Percentiles rank a stretch among this genome's conserved stretches.
Conservation (phyloP, 345 rosid genomes). For the Leavenworthia alabamica region DNA sequence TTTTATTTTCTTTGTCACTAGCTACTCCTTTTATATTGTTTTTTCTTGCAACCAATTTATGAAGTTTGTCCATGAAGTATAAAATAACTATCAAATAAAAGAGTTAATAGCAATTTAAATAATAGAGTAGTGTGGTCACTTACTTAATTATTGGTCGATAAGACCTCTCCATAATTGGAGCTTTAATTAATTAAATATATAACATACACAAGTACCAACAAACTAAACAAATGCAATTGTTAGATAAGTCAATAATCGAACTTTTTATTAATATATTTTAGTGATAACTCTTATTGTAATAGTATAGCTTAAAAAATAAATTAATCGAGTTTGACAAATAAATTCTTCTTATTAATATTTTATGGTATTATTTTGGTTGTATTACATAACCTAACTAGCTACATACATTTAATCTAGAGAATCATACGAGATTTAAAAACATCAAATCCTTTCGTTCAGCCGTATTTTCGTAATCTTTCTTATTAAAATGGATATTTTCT, state of each 20-base stretch:
- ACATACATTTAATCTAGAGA: not conserved
- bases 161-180: conserved; percentile 27
- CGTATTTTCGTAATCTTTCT: conserved; percentile 6
- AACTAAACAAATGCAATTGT: not conserved
- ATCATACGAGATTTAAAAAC: not conserved
- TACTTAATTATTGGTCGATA: conserved; percentile 14
- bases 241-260: conserved; percentile 4
- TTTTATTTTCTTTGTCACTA: not conserved
- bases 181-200: not conserved
- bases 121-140: conserved; percentile 17
- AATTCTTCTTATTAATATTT: not conserved
- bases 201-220: conserved; percentile 8
- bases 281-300: not conserved
- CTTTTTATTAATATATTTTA: not conserved
- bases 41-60: not conserved
- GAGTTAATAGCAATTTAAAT: not conserved
- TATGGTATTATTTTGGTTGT: not conserved
- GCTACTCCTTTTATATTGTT: not conserved
- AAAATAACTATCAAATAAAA: not conserved
- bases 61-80: not conserved
- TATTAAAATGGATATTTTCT: not conserved
- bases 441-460: conserved; percentile 4
- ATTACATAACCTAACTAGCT: not conserved
- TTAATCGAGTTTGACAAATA: not conserved
- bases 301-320: not conserved